phyloP scores from a whole-genome alignment of 228 moss, liverwort and hornwort genomes.

The Sphagnum fallax region DNA sequence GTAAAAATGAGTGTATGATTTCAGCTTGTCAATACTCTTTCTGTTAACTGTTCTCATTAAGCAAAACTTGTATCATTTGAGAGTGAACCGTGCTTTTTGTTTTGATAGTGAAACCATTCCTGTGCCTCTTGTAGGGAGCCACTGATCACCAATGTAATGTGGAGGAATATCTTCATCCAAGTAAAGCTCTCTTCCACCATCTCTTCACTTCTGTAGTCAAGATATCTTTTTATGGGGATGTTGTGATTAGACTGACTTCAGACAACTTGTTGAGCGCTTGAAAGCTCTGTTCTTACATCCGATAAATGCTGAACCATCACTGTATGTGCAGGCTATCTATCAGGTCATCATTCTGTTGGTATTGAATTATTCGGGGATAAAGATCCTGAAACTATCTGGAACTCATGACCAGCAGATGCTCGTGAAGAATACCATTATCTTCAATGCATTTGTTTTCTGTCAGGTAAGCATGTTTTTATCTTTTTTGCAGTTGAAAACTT shows the following conservation, averaged over 20 bases:
- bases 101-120: background rate
- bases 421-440: constrained; percentile 27
- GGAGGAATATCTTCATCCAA: constrained; percentile 84
- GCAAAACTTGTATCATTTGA: too few relatives aligned
- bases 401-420: constrained; percentile 3
- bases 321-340: constrained; percentile 18
- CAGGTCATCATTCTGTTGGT: constrained; percentile 21
- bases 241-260: too few relatives aligned
- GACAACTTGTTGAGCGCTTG: too few relatives aligned
- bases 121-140: constrained; percentile 56
- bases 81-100: too few relatives aligned
- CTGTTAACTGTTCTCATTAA: too few relatives aligned
- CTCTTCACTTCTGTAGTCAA: too few relatives aligned
- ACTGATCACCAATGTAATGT: constrained; percentile 85
- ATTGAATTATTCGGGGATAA: constrained; percentile 19
- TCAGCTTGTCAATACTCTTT: too few relatives aligned
- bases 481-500: background rate
- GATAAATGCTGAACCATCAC: too few relatives aligned
- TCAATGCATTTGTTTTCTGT: constrained; percentile 36
- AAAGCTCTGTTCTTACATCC: too few relatives aligned
- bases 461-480: constrained; percentile 9
- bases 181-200: constrained; percentile 18
- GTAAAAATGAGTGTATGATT: too few relatives aligned
- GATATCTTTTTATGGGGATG: too few relatives aligned
- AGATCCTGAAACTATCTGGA: constrained; percentile 15